Evolutionary conservation across 106 monocot species (phyloP).

Genomic region (Platanthera guangdongensis): DNA sequence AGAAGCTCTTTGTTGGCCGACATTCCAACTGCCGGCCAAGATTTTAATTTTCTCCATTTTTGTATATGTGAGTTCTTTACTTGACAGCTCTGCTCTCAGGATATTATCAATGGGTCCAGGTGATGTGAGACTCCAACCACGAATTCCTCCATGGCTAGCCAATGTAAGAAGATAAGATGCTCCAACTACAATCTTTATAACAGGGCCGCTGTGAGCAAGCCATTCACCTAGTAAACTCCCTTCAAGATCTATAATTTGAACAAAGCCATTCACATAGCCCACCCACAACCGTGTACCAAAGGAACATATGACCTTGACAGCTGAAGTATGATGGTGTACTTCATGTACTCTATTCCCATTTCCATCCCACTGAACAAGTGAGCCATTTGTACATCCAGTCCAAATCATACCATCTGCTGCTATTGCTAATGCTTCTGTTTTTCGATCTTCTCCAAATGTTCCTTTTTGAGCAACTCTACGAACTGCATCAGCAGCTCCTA

Average conservation of each 20-base stretch:
- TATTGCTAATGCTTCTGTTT: conserved; percentile 61
- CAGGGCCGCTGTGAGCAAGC: conserved; percentile 78
- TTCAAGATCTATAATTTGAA: conserved; percentile 75
- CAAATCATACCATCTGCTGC: conserved; percentile 74
- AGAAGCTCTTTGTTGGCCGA: conserved; percentile 83
- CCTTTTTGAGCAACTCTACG: conserved; percentile 79
- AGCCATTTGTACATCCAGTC: conserved; percentile 86
- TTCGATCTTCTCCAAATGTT: conserved; percentile 68
- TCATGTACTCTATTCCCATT: conserved; percentile 75
- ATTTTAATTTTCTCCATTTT: conserved; percentile 73
- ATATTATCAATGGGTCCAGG: conserved; percentile 73
- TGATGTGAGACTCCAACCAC: conserved; percentile 76
- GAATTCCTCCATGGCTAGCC: conserved; percentile 91
- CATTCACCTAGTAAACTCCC: conserved; percentile 71
- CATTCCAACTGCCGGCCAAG: conserved; percentile 91
- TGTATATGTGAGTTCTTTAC: conserved; percentile 40
- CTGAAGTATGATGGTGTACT: conserved; percentile 50
- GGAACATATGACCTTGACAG: conserved; percentile 70
- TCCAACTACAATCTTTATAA: conserved; percentile 75
- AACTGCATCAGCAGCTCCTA: conserved; percentile 94
- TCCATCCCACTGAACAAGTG: conserved; percentile 87
- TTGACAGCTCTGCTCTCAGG: conserved; percentile 46
- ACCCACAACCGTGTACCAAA: conserved; percentile 73
- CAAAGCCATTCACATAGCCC: conserved; percentile 65
- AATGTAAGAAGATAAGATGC: conserved; percentile 66